phyloP scores from a whole-genome alignment of 108 stramenopile genomes.

The Stephanodiscus minutulus region DNA sequence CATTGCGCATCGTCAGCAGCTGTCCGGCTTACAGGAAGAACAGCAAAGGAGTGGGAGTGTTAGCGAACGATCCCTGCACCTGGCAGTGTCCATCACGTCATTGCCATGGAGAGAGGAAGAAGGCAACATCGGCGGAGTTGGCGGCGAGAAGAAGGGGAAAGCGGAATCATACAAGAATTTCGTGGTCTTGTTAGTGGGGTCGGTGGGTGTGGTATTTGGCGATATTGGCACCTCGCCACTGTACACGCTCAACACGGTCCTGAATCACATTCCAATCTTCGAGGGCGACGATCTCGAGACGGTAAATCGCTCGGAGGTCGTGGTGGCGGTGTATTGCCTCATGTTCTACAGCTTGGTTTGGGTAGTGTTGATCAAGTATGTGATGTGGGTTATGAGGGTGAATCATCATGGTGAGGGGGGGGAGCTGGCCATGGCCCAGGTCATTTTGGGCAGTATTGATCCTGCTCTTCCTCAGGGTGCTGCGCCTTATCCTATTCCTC shows the following conservation, averaged over 20 bases:
- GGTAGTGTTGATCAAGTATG: slow-evolving; percentile 14
- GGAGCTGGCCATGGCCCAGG: slow-evolving; percentile 9
- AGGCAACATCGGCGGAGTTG: background rate
- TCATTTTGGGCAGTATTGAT: background rate
- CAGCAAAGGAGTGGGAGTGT: too few relatives aligned
- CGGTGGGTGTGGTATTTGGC: slow-evolving; percentile 5
- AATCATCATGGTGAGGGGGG: slow-evolving; percentile 12
- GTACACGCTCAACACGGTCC: slow-evolving; percentile 8
- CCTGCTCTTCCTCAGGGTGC: background rate
- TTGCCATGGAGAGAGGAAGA: too few relatives aligned
- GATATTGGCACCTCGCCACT: slow-evolving; percentile 7
- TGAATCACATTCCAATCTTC: slow-evolving; percentile 1
- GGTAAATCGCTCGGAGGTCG: slow-evolving; percentile 2
- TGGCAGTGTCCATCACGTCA: too few relatives aligned
- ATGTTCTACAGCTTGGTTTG: slow-evolving; percentile 11
- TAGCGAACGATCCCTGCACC: background rate
- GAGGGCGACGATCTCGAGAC: background rate
- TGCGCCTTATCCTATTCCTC: too few relatives aligned
- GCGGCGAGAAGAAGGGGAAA: background rate
- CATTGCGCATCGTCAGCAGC: slow-evolving; percentile 4
- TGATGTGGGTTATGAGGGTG: slow-evolving; percentile 6
- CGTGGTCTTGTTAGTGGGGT: background rate
- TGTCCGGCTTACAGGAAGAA: background rate
- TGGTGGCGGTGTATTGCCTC: slow-evolving; percentile 4
- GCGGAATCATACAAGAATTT: background rate